Percentiles rank a stretch among this genome's conserved stretches.
These are phyloP conservation scores for Candida rishiriensis DNA, from an alignment of 805 yeast genomes.

Conservation along the genomic window DNA sequence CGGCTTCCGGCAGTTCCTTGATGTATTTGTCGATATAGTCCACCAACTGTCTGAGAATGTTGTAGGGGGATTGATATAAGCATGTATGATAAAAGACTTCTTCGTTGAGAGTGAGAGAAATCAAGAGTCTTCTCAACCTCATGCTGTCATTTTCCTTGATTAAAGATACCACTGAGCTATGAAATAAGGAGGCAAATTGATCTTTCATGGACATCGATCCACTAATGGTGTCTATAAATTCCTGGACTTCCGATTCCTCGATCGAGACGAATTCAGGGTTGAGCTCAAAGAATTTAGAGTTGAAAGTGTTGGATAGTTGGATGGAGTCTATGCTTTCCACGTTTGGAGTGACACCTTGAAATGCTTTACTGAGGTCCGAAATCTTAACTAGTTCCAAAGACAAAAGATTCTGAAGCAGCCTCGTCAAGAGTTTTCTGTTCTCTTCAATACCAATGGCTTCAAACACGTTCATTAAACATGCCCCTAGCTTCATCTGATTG, in stretches of 20 bases:
- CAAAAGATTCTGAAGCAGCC: conserved; percentile 16
- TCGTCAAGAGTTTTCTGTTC: conserved; percentile 11
- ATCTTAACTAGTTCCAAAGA: conserved; percentile 19
- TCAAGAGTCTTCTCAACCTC: conserved; percentile 46
- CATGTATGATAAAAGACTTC: conserved; percentile 39
- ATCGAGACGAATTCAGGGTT: conserved; percentile 45
- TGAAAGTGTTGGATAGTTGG: conserved; percentile 14
- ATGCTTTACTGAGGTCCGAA: conserved; percentile 7
- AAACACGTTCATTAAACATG: conserved; percentile 16
- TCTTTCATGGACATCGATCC: conserved; percentile 42
- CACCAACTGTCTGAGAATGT: conserved; percentile 40
- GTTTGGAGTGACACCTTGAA: conserved; percentile 1
- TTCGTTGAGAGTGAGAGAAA: conserved; percentile 43
- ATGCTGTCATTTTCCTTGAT: conserved; percentile 37
- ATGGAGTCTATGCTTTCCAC: conserved; percentile 4
- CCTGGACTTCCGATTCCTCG: conserved; percentile 50
- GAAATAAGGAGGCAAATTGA: conserved; percentile 33
- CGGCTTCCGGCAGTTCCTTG: conserved; percentile 21
- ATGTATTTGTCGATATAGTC: conserved; percentile 45
- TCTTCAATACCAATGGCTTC: conserved; percentile 12
- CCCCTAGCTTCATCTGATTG: conserved; percentile 26
- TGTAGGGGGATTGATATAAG: conserved; percentile 40
- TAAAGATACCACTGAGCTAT: conserved; percentile 31
- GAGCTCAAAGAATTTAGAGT: conserved; percentile 28
- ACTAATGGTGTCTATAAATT: conserved; percentile 44